Base-by-base conservation (phyloP, 176 grass and related monocot species). In the Elaeis guineensis region DNA sequence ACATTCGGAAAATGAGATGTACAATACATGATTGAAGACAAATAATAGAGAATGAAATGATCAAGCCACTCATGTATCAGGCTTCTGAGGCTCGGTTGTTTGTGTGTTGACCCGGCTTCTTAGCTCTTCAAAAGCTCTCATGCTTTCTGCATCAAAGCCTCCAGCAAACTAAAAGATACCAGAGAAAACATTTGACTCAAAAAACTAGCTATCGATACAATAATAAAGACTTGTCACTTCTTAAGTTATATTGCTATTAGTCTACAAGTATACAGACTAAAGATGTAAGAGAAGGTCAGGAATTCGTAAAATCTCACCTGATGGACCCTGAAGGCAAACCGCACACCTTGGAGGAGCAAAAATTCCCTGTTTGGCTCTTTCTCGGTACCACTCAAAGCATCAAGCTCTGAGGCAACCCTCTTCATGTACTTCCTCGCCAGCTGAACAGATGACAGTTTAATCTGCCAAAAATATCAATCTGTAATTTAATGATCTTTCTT, bases 391-490 rank as follows among this genome's bases (percentile, higher is more conserved):
- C 75, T 67, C 75, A 89, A 26, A 25, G 82, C 84, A 29, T 98
- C 93, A 4, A 98, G 81, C 69, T 98, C 93, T 18, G 84, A 71
- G 32, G 82, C 79, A 69, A 92, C 93, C 75, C 88, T 89, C 61
- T 80, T 85, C 87, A 98, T 98, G 62, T 92, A 97, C 69, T 92
- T 98, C 29, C 69, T 98, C 18, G 88, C 93, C 9, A 92, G 79
- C 78, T 98, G 93, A 78, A 92, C 76, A 19, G 87, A 89, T 71
- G 93, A 72, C 64, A 98, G n/a, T 81, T 98, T 98, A 53, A 97
- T 97, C 84, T 97, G 62, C 32, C 67, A 65, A 58, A 26, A 72
- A 67, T 32, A 65, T 72, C 55, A 30, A 28, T 51, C 19, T 54
- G 3, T 15, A 4, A 25, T 39, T 55, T 5, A 67, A 6, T 44